phyloP scores from a whole-genome alignment of 75 land plant species.

The Cunninghamia lanceolata region DNA sequence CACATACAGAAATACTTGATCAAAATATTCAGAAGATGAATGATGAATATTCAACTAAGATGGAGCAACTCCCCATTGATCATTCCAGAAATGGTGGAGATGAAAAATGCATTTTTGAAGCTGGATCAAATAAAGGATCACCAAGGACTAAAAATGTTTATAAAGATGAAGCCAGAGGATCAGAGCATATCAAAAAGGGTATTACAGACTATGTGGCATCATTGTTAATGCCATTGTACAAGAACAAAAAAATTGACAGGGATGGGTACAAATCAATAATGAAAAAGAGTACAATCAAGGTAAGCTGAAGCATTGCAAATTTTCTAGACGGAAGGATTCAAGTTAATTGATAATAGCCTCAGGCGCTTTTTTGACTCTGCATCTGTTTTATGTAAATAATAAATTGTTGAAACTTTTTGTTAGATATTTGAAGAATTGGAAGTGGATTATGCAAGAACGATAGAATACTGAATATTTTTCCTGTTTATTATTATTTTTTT shows the following conservation, averaged over 20 bases:
- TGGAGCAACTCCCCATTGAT: conserved; percentile 5
- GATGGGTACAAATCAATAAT: conserved; percentile 92
- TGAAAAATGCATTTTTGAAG: conserved; percentile 48
- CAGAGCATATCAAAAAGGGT: conserved; percentile 69
- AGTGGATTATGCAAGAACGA: background rate
- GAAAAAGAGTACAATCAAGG: conserved; percentile 86
- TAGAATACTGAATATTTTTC: background rate
- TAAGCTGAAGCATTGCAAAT: conserved; percentile 7
- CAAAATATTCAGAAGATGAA: conserved; percentile 24
- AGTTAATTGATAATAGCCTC: background rate
- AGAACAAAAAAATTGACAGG: conserved; percentile 81
- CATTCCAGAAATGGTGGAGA: conserved; percentile 19
- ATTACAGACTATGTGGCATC: conserved; percentile 84
- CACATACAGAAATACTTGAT: conserved; percentile 34
- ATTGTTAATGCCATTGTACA: conserved; percentile 88
- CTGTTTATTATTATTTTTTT: background rate
- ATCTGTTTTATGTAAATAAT: background rate
- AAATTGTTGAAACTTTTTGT: background rate
- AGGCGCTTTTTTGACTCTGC: background rate
- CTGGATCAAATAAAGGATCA: conserved; percentile 29
- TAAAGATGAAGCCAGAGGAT: conserved; percentile 36
- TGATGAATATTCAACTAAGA: conserved; percentile 52
- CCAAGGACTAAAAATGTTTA: background rate
- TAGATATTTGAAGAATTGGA: background rate
- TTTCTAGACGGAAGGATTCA: background rate